These are phyloP conservation scores for Aquanectria penicillioides DNA, from an alignment of 2,329 filamentous ascomycete species.

Conservation along the genomic window DNA sequence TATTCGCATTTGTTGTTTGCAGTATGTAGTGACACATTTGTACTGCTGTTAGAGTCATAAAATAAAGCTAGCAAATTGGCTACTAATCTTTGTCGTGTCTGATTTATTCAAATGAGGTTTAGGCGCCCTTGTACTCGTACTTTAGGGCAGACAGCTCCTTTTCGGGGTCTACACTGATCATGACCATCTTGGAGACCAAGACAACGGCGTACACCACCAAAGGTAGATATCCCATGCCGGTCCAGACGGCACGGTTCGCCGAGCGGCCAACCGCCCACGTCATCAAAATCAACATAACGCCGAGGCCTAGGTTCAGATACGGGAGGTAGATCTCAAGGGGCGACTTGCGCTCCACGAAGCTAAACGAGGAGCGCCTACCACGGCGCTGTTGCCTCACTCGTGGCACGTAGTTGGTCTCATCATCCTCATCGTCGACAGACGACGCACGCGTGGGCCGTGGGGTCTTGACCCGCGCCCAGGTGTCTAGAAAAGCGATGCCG, in stretches of 20 bases:
- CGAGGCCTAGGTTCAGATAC: conserved; percentile 68
- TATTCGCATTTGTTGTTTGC: background rate
- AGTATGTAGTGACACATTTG: background rate
- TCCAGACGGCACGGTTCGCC: conserved; percentile 47
- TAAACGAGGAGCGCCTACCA: conserved; percentile 35
- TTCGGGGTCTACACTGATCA: conserved; percentile 75
- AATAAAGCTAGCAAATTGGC: background rate
- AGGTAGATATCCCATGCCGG: conserved; percentile 62
- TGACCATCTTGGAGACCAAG: conserved; percentile 70
- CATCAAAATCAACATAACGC: conserved; percentile 59
- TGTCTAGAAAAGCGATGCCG: conserved; percentile 62
- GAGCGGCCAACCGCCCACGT: conserved; percentile 51
- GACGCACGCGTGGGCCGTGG: conserved; percentile 38
- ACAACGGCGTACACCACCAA: conserved; percentile 69
- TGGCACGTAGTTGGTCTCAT: conserved; percentile 18
- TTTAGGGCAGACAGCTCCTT: conserved; percentile 68
- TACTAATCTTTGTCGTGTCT: background rate
- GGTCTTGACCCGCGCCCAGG: conserved; percentile 48
- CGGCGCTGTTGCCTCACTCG: conserved; percentile 27
- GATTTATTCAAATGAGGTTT: conserved; percentile 1
- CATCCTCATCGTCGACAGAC: conserved; percentile 34
- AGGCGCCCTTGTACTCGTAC: conserved; percentile 77
- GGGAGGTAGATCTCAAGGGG: conserved; percentile 70
- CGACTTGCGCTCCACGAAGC: conserved; percentile 36
- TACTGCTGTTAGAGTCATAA: background rate